Percentiles rank a stretch among this genome's conserved stretches.
Evolutionary conservation across 495 filamentous ascomycete genomes (phyloP).

Genomic region (Neurospora pannonica): DNA sequence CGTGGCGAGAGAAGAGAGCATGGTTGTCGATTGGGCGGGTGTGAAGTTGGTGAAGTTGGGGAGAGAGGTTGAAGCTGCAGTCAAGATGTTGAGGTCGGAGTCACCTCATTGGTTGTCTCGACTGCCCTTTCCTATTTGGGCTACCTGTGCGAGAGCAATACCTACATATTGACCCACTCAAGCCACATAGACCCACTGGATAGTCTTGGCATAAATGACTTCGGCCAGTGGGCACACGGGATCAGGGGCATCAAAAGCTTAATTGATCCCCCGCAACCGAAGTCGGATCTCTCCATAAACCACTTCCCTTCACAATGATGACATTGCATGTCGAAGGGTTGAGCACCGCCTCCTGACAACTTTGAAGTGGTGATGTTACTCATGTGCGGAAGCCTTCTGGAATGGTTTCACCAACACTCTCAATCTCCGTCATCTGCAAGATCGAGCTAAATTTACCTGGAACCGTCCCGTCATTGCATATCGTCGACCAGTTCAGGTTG

Average conservation of each 20-base stretch:
- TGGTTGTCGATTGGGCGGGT: neutral
- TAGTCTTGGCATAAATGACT: constrained; percentile 2
- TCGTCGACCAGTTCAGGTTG: neutral
- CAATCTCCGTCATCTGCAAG: neutral
- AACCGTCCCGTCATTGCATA: neutral
- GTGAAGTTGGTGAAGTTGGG: neutral
- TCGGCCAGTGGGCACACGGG: neutral
- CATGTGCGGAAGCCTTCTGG: neutral
- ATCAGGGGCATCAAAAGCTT: constrained; percentile 12
- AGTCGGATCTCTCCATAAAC: neutral
- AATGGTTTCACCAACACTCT: neutral
- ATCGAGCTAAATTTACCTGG: neutral
- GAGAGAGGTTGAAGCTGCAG: constrained; percentile 1
- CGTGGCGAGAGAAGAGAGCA: neutral
- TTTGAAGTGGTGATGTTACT: neutral
- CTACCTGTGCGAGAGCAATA: constrained; percentile 22
- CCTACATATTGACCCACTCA: neutral
- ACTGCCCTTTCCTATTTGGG: constrained; percentile 21
- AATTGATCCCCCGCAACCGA: constrained; percentile 2
- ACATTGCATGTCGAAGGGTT: neutral
- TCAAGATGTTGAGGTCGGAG: neutral
- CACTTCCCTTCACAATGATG: neutral
- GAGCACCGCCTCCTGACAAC: neutral
- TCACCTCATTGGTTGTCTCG: neutral
- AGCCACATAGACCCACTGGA: neutral